Conservation (phyloP, 768 basidiomycete genomes). For the Amanita molliuscula region DNA sequence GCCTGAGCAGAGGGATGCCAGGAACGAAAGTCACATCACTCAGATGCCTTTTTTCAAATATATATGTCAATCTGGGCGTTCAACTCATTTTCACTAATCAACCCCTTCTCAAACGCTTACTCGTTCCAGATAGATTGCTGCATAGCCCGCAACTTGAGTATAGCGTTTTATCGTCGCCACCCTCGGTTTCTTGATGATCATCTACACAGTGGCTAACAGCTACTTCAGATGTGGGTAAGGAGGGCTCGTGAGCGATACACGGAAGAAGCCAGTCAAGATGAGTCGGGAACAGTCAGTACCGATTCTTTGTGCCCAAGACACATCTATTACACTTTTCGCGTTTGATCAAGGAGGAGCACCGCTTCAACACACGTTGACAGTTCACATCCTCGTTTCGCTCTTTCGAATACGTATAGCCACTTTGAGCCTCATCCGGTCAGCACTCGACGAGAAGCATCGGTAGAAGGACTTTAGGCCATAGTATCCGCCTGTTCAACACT, state of each 20-base stretch:
- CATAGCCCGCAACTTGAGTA: constrained; percentile 19
- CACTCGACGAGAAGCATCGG: not conserved
- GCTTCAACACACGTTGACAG: constrained; percentile 31
- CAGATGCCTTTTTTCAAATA: not conserved
- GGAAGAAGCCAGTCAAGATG: constrained; percentile 64
- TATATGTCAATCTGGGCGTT: no score
- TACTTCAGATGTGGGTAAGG: constrained; percentile 76
- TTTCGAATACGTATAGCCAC: constrained; percentile 51
- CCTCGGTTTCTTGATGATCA: constrained; percentile 50
- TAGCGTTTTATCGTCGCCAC: constrained; percentile 28
- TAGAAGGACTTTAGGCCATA: no score
- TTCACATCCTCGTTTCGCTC: constrained; percentile 46
- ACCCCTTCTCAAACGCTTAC: constrained; percentile 23
- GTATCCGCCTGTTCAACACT: no score
- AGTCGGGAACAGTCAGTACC: constrained; percentile 47
- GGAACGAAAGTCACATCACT: not conserved
- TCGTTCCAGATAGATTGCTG: constrained; percentile 24
- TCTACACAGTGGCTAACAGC: constrained; percentile 58
- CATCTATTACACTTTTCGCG: constrained; percentile 36
- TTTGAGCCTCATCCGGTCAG: constrained; percentile 16
- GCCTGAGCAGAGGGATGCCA: no score
- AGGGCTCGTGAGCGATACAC: constrained; percentile 47
- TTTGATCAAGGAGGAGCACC: constrained; percentile 49
- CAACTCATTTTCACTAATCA: no score
- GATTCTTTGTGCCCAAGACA: constrained; percentile 37